Base-by-base conservation (phyloP, 768 basidiomycete genomes). In the Rhizopogon roseolus region DNA sequence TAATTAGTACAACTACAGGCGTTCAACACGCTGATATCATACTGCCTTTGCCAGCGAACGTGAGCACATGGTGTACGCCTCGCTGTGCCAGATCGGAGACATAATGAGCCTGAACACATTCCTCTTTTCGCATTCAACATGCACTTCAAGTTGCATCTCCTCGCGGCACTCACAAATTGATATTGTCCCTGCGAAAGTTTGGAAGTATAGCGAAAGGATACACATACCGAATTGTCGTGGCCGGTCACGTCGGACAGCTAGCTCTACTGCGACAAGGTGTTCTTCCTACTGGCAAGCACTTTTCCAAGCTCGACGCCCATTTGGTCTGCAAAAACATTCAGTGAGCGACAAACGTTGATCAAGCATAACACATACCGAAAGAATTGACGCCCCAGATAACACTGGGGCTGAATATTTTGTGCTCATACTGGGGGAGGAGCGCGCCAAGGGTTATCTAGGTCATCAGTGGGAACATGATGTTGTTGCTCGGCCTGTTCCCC, bases 291-390 rank as follows among this genome's bases (percentile, higher is more conserved):
- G n/a, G 97, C 97, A 41, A 99, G 82, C 5, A 95, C 90, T 70
- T 98, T 98, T 54, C 95, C 95, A 52, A 98, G 87, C 71, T 98
- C 96, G 60, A 98, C 96, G 68, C 97, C 97, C 95, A 98, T 97
- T 85, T 98, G 97, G 71, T 98, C 93, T 92, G 63, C 14, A 55
- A 48, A n/a, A 42, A 22, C 48, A n/a, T 13, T 19, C 14, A 6
- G 40, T 52, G 8, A 60, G 50, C 34, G 45, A 17, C 6, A n/a
- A 37, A 32, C 25, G 19, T 28, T 17, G 46, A 50, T 22, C 2
- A 11, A 2, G 1, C 50, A 34, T 32, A 29, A 25, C 19, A 8
- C 81, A 34, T 50, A 92, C 92, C 95, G 68, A 93, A 98, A 3
- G 93, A 94, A 78, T 99, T 98, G 78, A 99, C 95, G 25, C 95